Conservation (phyloP, 2,329 filamentous ascomycete genomes). For the Penicillium sp. region DNA sequence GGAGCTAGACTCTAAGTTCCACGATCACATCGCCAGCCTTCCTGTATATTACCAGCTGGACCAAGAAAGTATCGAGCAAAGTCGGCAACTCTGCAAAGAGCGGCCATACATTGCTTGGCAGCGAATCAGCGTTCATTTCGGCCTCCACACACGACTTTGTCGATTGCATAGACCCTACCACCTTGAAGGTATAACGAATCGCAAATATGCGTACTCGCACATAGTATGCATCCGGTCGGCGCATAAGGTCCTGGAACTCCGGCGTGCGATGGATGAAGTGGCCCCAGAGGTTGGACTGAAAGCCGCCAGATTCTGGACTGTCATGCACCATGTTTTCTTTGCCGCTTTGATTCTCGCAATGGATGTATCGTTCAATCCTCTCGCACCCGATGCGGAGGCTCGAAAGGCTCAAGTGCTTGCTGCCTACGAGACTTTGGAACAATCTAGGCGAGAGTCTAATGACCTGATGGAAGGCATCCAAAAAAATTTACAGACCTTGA, state of each 20-base stretch:
- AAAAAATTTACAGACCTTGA: constrained; percentile 18
- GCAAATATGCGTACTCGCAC: constrained; percentile 21
- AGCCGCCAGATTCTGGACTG: constrained; percentile 19
- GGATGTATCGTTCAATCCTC: constrained; percentile 22
- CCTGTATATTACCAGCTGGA: constrained; percentile 16
- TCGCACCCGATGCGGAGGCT: constrained; percentile 13
- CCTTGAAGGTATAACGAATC: constrained; percentile 15
- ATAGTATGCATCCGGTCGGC: constrained; percentile 19
- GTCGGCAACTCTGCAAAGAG: constrained; percentile 16
- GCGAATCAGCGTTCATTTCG: constrained; percentile 19
- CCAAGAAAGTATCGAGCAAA: constrained; percentile 17
- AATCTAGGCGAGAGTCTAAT: constrained; percentile 17
- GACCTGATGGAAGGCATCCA: constrained; percentile 14
- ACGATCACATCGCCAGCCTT: constrained; percentile 9
- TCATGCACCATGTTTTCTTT: constrained; percentile 24
- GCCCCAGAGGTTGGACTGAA: constrained; percentile 12
- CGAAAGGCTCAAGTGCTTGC: constrained; percentile 16
- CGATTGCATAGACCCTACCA: constrained; percentile 25
- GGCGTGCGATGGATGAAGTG: constrained; percentile 19
- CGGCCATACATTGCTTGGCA: constrained; percentile 23
- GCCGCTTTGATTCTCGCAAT: constrained; percentile 25
- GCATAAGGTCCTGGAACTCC: constrained; percentile 16
- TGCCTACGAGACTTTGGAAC: constrained; percentile 15
- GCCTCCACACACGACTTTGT: constrained; percentile 21
- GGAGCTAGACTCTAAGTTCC: constrained; percentile 14